Evolutionary conservation across 345 rosid genomes (phyloP).

Genomic region (Viola odorata): DNA sequence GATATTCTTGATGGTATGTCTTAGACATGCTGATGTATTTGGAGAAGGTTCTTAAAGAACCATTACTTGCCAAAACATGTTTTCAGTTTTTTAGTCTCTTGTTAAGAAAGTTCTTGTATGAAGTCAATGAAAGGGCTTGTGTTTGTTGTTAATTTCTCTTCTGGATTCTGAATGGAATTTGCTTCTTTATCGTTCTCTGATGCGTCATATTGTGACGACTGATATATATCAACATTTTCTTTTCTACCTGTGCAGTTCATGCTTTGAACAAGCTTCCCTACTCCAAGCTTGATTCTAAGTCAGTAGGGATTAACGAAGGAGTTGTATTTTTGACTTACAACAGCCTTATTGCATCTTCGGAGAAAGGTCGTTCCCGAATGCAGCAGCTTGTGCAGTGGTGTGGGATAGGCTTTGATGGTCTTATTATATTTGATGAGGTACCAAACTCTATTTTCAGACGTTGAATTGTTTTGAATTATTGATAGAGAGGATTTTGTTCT

Average conservation of each 20-base stretch:
- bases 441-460: neutral
- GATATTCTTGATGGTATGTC: too few relatives aligned
- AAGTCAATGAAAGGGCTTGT: neutral
- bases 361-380: slow-evolving; percentile 95
- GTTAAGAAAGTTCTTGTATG: too few relatives aligned
- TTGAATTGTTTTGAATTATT: neutral
- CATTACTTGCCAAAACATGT: too few relatives aligned
- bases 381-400: slow-evolving; percentile 99
- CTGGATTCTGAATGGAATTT: neutral
- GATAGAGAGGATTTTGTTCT: neutral
- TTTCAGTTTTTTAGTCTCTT: too few relatives aligned
- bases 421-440: slow-evolving; percentile 92
- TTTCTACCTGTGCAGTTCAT: slow-evolving; percentile 62
- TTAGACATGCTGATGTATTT: too few relatives aligned
- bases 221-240: neutral
- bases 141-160: neutral
- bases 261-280: slow-evolving; percentile 94
- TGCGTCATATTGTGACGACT: neutral
- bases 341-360: slow-evolving; percentile 99
- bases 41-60: too few relatives aligned
- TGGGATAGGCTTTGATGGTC: slow-evolving; percentile 86
- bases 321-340: slow-evolving; percentile 90
- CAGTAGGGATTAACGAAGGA: slow-evolving; percentile 85
- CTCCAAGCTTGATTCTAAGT: slow-evolving; percentile 93
- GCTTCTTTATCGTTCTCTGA: neutral